Evolutionary conservation across 1,284 basidiomycete species (phyloP).

Genomic region (Ceraceosorus bombacis): DNA sequence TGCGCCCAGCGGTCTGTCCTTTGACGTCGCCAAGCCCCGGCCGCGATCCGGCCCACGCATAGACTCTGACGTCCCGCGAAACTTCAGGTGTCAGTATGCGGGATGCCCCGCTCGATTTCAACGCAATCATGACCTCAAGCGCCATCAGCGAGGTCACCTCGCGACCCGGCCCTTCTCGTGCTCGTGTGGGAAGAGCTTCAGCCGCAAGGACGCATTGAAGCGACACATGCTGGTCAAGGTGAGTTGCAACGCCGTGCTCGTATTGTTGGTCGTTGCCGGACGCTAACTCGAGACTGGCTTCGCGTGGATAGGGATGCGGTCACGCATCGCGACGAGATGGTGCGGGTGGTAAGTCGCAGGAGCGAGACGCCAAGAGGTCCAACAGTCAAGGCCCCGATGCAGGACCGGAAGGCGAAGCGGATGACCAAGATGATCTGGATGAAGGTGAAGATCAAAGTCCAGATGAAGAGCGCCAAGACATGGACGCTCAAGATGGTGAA

Average conservation of each 20-base stretch:
- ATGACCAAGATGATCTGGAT: slow-evolving; percentile 9
- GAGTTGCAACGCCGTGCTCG: slow-evolving; percentile 45
- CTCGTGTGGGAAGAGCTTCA: slow-evolving; percentile 36
- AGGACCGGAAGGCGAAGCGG: slow-evolving; percentile 6
- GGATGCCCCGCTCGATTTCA: slow-evolving; percentile 37
- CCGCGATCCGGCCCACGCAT: slow-evolving; percentile 9
- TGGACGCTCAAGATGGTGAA: no score
- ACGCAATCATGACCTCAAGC: slow-evolving; percentile 42
- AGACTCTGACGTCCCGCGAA: slow-evolving; percentile 3
- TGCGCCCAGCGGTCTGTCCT: neutral
- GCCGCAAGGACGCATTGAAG: slow-evolving; percentile 40
- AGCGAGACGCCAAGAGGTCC: slow-evolving; percentile 3
- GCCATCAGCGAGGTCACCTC: slow-evolving; percentile 42
- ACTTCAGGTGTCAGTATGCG: slow-evolving; percentile 30
- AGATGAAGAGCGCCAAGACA: neutral
- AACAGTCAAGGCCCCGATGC: slow-evolving; percentile 5
- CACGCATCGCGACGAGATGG: slow-evolving; percentile 1
- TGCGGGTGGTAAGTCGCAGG: slow-evolving; percentile 4
- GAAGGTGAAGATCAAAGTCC: slow-evolving; percentile 7
- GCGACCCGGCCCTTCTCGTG: slow-evolving; percentile 41
- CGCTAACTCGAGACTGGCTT: neutral
- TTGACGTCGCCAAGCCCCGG: neutral
- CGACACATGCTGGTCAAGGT: slow-evolving; percentile 35
- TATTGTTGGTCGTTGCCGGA: slow-evolving; percentile 25
- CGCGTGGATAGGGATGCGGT: slow-evolving; percentile 1